phyloP scores from a whole-genome alignment of 2,329 filamentous ascomycete species.

The Phaeosphaeriaceae sp. region DNA sequence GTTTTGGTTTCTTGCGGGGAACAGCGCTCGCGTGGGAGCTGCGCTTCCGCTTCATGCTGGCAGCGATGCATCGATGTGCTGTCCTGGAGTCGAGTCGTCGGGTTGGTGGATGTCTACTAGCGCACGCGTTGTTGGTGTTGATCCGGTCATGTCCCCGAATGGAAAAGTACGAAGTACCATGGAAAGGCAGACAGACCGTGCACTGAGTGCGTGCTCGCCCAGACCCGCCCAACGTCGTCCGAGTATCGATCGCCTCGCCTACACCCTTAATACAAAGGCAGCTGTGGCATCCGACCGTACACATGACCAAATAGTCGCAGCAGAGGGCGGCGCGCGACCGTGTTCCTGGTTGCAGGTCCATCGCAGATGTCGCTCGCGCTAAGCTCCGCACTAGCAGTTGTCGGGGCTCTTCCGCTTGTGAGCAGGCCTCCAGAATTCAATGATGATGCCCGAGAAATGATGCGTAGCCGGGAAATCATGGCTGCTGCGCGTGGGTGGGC shows the following conservation, averaged over 20 bases:
- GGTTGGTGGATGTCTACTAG: background rate
- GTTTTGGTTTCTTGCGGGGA: constrained; percentile 33
- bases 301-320: background rate
- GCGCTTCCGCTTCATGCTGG: constrained; percentile 44
- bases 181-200: background rate
- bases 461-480: background rate
- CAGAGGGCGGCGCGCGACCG: background rate
- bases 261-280: background rate
- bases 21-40: constrained; percentile 23
- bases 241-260: background rate
- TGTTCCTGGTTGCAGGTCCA: background rate
- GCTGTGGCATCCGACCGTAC: background rate
- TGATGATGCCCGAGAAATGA: background rate
- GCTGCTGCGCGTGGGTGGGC: background rate
- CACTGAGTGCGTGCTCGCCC: background rate
- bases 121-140: background rate
- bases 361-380: background rate
- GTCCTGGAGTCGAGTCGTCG: background rate
- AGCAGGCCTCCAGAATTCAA: constrained; percentile 1
- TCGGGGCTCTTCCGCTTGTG: background rate
- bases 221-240: background rate
- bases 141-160: constrained; percentile 2
- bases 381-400: background rate
- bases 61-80: constrained; percentile 4
- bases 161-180: constrained; percentile 7